Base-by-base conservation (phyloP, 2,329 filamentous ascomycete genomes). In the Aspergillus costaricaensis region DNA sequence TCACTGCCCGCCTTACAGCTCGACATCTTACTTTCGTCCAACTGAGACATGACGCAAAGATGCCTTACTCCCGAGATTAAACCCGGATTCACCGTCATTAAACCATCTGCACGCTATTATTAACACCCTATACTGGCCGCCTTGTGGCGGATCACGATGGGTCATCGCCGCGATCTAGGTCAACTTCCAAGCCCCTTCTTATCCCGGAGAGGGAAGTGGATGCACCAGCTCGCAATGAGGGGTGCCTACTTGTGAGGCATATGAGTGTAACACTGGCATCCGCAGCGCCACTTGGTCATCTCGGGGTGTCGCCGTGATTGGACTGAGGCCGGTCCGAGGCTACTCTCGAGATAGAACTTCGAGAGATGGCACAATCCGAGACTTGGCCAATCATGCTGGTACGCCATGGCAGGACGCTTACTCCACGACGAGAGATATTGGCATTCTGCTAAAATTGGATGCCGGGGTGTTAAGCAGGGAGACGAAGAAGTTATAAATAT, bases 11-110 rank as follows among this genome's bases (percentile, higher is more conserved):
- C 53, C 53, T 55, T 47, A 55, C 51, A 53, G 50, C 52, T 30
- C 21, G 17, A 27, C 39, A 6, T 5, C 47, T 32, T 27, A 12
- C 41, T 27, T 25, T 36, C 52, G 17, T 21, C 23, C 52, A 55
- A 44, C 39, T 55, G 53, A 55, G 53, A 55, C 53, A 55, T 55
- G 53, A 55, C 53, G 53, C 39, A 55, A 47, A 47, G 27, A 55
- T 44, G 53, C 53, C 53, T 55, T 55, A 55, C 53, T 55, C 17
- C 41, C 39, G 15, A 44, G 21, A 30, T 27, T 27, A 27, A 55
- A 55, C 38, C 53, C 27, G 25, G 39, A 25, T 47, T 55, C 53
- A 50, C 47, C 47, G 47, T 50, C 25, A 50, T 50, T 55, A 32
- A 32, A 17, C 39, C 32, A 36, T 30, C 30, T 55, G 38, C 52